Evolutionary conservation across 169 alveolate genomes (phyloP), one percentile per base, ranked within the genome.

Genomic region (Miamiensis avidus): DNA sequence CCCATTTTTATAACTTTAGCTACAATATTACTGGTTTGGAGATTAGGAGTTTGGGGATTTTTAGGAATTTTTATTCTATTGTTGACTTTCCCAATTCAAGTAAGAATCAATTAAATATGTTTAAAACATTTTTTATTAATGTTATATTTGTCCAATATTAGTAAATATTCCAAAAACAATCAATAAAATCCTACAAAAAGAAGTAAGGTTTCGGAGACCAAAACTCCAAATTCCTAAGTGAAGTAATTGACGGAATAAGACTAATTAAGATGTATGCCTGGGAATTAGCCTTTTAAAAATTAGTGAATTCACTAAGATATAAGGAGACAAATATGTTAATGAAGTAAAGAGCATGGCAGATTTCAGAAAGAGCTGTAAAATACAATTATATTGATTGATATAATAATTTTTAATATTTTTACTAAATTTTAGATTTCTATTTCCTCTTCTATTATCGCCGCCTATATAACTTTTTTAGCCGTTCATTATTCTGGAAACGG

Each of bases 191-290:
- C 20, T 49, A 49, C 69, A 49, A 49, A 49, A 11, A 49, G 20
- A 49, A 49, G 69, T 49, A 49, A 49, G 20, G 20, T 49, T 49
- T 11, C 69, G 4, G 26, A 11, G 69, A 49, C 20, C 4, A 11
- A 49, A 65, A 90, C 31, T 65, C 85, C 25, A 78, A 82, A 27
- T 64, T 81, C 25, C 74, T 84, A 1, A 89, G 81, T n/a, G 93
- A 94, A 75, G 82, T 93, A 30, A 85, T 94, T 78, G 92, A 90
- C 33, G 93, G 94, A 29, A 87, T 94, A 33, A 84, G 89, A 75
- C 65, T 94, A 74, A 83, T 89, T 30, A 94, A 94, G 84, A 85
- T 93, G 85, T 93, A 93, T 82, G 87, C 93, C 6, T 93, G 96
- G 96, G 96, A 90, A 84, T 65, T 79, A 0, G 92, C 90, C 32